Evolutionary conservation across 495 filamentous ascomycete genomes (phyloP).

Genomic region (Parathielavia appendiculata): DNA sequence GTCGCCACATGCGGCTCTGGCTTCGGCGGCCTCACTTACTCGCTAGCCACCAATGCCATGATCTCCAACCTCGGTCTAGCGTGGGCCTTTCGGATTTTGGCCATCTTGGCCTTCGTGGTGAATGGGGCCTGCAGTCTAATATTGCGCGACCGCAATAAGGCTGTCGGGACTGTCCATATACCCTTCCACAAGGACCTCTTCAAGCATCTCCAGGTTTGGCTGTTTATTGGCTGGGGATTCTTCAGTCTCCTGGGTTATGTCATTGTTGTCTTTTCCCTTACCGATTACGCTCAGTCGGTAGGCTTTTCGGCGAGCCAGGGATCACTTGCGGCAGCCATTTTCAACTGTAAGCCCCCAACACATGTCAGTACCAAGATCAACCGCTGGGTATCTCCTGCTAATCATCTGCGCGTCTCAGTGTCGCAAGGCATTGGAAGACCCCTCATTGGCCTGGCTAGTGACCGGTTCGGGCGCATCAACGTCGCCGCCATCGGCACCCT

Average conservation of each 20-base stretch:
- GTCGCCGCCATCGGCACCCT: slow-evolving; percentile 58
- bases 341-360: slow-evolving; percentile 54
- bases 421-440: slow-evolving; percentile 50
- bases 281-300: slow-evolving; percentile 60
- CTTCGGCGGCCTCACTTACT: slow-evolving; percentile 63
- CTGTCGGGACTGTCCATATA: slow-evolving; percentile 55
- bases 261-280: slow-evolving; percentile 65
- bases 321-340: slow-evolving; percentile 62
- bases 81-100: slow-evolving; percentile 68
- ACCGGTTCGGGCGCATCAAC: slow-evolving; percentile 62
- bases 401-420: slow-evolving; percentile 23
- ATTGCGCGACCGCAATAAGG: slow-evolving; percentile 63
- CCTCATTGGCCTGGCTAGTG: slow-evolving; percentile 61
- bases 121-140: slow-evolving; percentile 55
- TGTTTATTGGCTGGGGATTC: slow-evolving; percentile 63
- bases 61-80: slow-evolving; percentile 56
- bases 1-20: slow-evolving; percentile 70
- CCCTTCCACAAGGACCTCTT: slow-evolving; percentile 62
- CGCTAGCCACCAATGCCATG: slow-evolving; percentile 51
- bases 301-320: slow-evolving; percentile 63
- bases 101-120: slow-evolving; percentile 52
- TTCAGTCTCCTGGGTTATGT: slow-evolving; percentile 70
- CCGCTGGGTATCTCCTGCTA: not conserved
- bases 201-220: slow-evolving; percentile 54
- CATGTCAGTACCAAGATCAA: not conserved